Evolutionary conservation across 2,329 filamentous ascomycete genomes (phyloP).

Genomic region (Xylaria hypoxylon): DNA sequence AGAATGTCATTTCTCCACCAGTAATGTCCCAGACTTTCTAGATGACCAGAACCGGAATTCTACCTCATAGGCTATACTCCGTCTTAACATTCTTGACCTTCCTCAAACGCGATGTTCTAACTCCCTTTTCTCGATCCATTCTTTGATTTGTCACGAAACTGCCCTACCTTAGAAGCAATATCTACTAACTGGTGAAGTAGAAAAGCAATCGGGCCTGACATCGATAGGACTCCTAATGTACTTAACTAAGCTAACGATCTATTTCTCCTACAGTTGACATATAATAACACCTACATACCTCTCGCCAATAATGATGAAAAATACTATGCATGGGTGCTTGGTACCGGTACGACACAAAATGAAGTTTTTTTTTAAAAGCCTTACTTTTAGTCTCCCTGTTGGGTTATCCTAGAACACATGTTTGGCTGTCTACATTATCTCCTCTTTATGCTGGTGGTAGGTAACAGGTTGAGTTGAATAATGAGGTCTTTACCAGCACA

Average conservation of each 20-base stretch:
- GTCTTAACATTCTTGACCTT: slow-evolving; percentile 12
- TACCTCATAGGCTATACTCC: slow-evolving; percentile 16
- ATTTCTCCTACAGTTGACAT: not conserved
- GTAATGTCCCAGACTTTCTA: slow-evolving; percentile 2
- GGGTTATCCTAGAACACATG: not conserved
- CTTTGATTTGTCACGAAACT: not conserved
- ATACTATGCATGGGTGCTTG: too few relatives aligned
- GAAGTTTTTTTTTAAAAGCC: not conserved
- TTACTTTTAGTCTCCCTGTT: not conserved
- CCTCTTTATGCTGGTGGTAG: not conserved
- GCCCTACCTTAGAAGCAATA: slow-evolving; percentile 21
- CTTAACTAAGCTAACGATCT: not conserved
- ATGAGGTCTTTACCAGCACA: not conserved
- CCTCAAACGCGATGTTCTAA: not conserved
- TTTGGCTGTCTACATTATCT: not conserved
- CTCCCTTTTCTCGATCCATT: not conserved
- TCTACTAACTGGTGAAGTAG: slow-evolving; percentile 32
- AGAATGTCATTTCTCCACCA: not conserved
- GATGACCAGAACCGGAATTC: slow-evolving; percentile 7
- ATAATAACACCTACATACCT: too few relatives aligned
- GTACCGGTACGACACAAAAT: too few relatives aligned
- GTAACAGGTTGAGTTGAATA: not conserved
- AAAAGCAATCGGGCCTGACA: slow-evolving; percentile 7
- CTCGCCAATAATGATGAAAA: too few relatives aligned
- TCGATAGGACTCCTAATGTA: not conserved